These are phyloP conservation scores for Alternaria sp. DNA, from an alignment of 2,329 filamentous ascomycete species.

Conservation along the genomic window DNA sequence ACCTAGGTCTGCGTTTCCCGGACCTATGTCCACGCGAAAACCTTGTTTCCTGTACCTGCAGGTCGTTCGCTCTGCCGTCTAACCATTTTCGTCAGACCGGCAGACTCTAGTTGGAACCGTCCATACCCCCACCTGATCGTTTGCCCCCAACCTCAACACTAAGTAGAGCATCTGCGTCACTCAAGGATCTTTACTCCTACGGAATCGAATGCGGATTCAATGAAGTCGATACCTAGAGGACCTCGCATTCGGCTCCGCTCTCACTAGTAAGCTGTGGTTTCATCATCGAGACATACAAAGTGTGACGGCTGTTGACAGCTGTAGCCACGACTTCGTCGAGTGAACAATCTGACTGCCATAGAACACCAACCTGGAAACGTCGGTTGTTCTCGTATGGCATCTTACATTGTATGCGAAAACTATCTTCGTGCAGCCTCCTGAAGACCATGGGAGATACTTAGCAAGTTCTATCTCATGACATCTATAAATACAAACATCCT, in stretches of 20 bases:
- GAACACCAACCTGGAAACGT: background rate
- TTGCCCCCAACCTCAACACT: conserved; percentile 6
- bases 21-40: background rate
- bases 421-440: background rate
- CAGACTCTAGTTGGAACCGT: background rate
- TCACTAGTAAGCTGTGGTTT: background rate
- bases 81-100: conserved; percentile 1
- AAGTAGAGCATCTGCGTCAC: background rate
- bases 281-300: background rate
- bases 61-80: conserved; percentile 1
- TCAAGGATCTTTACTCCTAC: background rate
- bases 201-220: background rate
- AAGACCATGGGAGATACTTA: background rate
- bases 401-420: background rate
- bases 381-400: background rate
- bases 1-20: conserved; percentile 1
- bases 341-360: background rate
- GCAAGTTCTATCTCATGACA: background rate
- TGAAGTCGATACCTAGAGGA: background rate
- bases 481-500: background rate
- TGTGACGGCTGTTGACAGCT: background rate
- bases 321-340: background rate
- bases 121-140: conserved; percentile 3
- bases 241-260: background rate
- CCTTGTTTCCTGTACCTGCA: conserved; percentile 20